Base-by-base conservation (phyloP, 2,329 filamentous ascomycete species). In the Periconia sp. region DNA sequence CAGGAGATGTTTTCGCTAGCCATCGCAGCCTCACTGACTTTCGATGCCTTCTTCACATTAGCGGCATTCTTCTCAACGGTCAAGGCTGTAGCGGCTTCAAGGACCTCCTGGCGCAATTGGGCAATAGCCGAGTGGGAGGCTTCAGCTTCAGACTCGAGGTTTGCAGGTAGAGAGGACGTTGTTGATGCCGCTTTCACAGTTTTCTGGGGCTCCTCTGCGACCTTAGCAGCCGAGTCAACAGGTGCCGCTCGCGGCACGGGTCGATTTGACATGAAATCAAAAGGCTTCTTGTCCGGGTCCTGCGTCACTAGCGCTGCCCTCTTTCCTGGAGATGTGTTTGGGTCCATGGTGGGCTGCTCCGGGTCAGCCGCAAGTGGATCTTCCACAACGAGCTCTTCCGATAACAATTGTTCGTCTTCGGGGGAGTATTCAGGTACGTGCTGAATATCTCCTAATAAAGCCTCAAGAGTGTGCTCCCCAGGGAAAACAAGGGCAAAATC, bases 191-290 rank as follows among this genome's bases (percentile, higher is more conserved):
- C 36, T 8, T 41, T 24, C 11, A 47, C 43, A 13, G 45, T 41
- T 22, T 46, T 40, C n/a, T 45, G 38, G 67, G 55, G 10, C 57
- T 65, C 50, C 67, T 72, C 32, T 71, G 74, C 39, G 73, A 68
- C 52, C 72, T 61, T 46, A 70, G 69, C 61, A 24, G 46, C 39
- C 15, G 37, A 16, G 24, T 48, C 43, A 5, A 41, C 43, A 30
- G 59, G 54, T 43, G 49, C 13, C 9, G 29, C 50, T 26, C 57
- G 63, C 21, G 62, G 63, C 10, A 64, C 57, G 12, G 63, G 63
- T 12, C 63, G 54, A 36, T 67, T 67, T 12, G 64, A 66, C 64
- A 67, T 66, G 50, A 69, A 69, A 40, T 69, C 65, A 36, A 69
- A 69, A 12, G 56, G 56, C 34, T 56, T 64, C 48, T 57, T 57